Percentiles rank a stretch among this genome's conserved stretches.
Evolutionary conservation across 176 grass and related monocot species (phyloP).

Genomic region (Otatea glauca): DNA sequence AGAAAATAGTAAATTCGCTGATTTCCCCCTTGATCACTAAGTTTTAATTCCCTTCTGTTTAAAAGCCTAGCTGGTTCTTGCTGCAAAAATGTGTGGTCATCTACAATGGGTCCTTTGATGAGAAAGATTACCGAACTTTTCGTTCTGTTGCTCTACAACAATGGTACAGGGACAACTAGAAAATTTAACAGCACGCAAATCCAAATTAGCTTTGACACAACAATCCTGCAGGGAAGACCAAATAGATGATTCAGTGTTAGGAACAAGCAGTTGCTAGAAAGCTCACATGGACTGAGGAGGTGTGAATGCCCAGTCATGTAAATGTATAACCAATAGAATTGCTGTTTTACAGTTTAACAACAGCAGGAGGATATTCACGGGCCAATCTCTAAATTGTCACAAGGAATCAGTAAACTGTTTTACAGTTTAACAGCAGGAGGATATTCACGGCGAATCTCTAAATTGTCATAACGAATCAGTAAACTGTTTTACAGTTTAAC

Average conservation of each 20-base stretch:
- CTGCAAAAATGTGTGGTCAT: constrained; percentile 43
- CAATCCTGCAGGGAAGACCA: constrained; percentile 93
- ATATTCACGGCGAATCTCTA: too few species aligned
- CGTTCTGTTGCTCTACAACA: constrained; percentile 29
- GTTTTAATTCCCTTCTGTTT: constrained; percentile 12
- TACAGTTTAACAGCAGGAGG: too few species aligned
- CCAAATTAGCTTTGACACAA: constrained; percentile 87
- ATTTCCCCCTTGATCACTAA: constrained; percentile 14
- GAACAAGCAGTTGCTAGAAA: constrained; percentile 24
- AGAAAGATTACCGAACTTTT: constrained; percentile 32
- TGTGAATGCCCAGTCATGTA: constrained; percentile 25
- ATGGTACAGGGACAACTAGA: constrained; percentile 34
- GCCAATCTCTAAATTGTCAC: too few species aligned
- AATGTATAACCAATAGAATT: constrained; percentile 11
- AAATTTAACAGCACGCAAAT: constrained; percentile 37
- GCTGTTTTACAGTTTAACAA: neutral
- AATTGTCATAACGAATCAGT: too few species aligned
- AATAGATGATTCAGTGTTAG: constrained; percentile 67
- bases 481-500: neutral
- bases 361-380: constrained; percentile 37
- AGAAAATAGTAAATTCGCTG: neutral
- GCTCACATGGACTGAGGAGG: neutral
- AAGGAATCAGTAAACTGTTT: too few species aligned
- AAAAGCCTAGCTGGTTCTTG: constrained; percentile 37
- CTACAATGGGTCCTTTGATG: constrained; percentile 38